These are phyloP conservation scores for Hymenoscyphus linearis DNA, from an alignment of 2,329 filamentous ascomycete genomes.

Conservation along the genomic window DNA sequence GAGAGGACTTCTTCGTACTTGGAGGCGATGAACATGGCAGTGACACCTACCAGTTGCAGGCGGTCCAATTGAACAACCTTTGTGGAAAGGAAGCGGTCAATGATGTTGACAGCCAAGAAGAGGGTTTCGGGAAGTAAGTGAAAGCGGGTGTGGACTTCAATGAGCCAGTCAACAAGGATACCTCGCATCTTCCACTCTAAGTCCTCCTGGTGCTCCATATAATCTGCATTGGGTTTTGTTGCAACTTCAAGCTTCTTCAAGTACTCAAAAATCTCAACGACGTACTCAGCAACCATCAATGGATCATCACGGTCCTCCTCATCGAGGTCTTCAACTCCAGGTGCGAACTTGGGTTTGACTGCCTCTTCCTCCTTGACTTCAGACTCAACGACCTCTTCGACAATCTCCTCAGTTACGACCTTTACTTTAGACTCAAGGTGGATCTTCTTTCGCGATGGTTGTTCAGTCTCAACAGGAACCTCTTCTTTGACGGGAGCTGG, in stretches of 20 bases:
- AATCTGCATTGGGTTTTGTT: slow-evolving; percentile 82
- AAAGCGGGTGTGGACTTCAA: slow-evolving; percentile 97
- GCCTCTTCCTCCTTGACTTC: slow-evolving; percentile 25
- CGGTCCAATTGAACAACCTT: slow-evolving; percentile 96
- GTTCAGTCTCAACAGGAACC: slow-evolving; percentile 54
- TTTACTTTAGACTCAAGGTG: slow-evolving; percentile 51
- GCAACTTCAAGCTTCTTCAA: slow-evolving; percentile 76
- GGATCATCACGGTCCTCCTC: slow-evolving; percentile 87
- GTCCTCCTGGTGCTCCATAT: slow-evolving; percentile 92
- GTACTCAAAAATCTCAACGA: slow-evolving; percentile 96
- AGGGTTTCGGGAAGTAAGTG: slow-evolving; percentile 92
- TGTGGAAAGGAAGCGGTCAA: slow-evolving; percentile 91
- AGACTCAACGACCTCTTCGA: slow-evolving; percentile 34
- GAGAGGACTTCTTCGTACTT: slow-evolving; percentile 99
- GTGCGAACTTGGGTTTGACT: slow-evolving; percentile 27
- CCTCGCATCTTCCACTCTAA: slow-evolving; percentile 98
- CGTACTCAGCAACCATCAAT: slow-evolving; percentile 96
- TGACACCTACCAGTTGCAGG: slow-evolving; percentile 92
- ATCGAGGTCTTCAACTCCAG: slow-evolving; percentile 64
- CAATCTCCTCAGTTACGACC: slow-evolving; percentile 31
- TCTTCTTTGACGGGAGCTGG: slow-evolving; percentile 55
- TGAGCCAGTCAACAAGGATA: slow-evolving; percentile 95
- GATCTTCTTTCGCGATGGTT: slow-evolving; percentile 63
- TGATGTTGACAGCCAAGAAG: slow-evolving; percentile 96
- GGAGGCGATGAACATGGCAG: slow-evolving; percentile 98